Conservation (phyloP, 2,329 filamentous ascomycete genomes). For the Cryphonectria nitschkei region DNA sequence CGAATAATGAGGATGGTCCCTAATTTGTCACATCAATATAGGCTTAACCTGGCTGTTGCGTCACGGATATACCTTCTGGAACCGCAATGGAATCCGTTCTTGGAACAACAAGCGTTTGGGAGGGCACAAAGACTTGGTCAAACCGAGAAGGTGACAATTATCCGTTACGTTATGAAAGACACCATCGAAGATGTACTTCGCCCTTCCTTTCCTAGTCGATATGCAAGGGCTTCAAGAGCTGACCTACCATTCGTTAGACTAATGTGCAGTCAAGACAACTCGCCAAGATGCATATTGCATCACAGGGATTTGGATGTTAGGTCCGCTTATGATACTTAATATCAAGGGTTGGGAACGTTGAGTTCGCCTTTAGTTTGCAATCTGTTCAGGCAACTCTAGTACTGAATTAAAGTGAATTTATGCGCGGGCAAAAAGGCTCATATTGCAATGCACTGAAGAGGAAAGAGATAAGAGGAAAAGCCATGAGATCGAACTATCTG, state of each 20-base stretch:
- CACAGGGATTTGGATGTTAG: background rate
- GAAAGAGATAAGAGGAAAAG: too few species aligned
- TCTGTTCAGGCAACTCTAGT: too few species aligned
- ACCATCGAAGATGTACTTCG: constrained; percentile 35
- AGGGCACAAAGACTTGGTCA: constrained; percentile 36
- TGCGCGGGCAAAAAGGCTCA: too few species aligned
- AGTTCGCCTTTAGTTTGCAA: too few species aligned
- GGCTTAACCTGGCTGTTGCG: constrained; percentile 36
- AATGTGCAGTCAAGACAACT: constrained; percentile 8
- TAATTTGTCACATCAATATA: background rate
- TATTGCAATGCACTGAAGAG: too few species aligned
- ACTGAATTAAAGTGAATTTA: too few species aligned
- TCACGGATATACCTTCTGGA: constrained; percentile 38
- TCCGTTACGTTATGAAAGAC: constrained; percentile 36
- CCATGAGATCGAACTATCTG: too few species aligned
- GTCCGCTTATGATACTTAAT: too few species aligned
- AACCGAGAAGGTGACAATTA: constrained; percentile 33
- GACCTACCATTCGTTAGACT: background rate
- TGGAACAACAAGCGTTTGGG: constrained; percentile 38
- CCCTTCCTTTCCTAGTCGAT: background rate
- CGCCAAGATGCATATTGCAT: constrained; percentile 9
- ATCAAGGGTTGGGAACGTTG: too few species aligned
- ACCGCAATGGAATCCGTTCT: constrained; percentile 39
- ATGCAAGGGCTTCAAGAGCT: background rate
- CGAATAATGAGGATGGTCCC: too few species aligned